Base-by-base conservation (phyloP, 2,329 filamentous ascomycete genomes). In the Septoria linicola region DNA sequence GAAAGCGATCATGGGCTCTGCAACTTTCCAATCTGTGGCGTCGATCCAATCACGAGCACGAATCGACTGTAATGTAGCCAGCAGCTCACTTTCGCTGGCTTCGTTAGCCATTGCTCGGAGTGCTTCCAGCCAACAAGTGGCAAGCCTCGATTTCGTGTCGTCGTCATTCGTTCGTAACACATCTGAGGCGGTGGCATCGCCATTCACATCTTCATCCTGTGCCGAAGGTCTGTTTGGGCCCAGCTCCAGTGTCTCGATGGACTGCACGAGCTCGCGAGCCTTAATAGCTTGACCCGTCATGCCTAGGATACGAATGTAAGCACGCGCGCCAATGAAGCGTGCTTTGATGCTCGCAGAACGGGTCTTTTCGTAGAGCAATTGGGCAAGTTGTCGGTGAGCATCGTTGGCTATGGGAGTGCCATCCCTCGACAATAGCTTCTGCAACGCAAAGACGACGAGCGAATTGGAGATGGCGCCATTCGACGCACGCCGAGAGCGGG, bases 31-130 rank as follows among this genome's bases (percentile, higher is more conserved):
- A 8, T 17, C 17, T 8, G 20, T 23, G 11, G 8, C 32, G 11
- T 32, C 19, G 14, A 35, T 13, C 42, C 34, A 49, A 4, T 40
- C 35, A 11, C 46, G 44, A 8, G 72, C 68, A 47, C 79, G 71
- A 34, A 84, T 73, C 39, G 80, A 73, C 7, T 77, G 67, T 1
- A 80, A 70, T 2, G 83, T 74, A n/a, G 76, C 68, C 34, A 82
- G 60, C 50, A 89, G 72, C 66, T 83, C 79, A 49, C 74, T 57
- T 58, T 84, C 76, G 42, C 79, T 76, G 5, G 23, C 23, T 27
- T 27, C 23, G 23, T 27, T 27, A 10, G 23, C 5, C 23, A 27
- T 10, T 27, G 23, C 23, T 27, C 23, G 23, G 5, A 27, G 23
- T 5, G 23, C 16, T 35, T 35, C 32, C 32, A 35, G 13, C 13